Evolutionary conservation across 2,329 filamentous ascomycete species (phyloP).

Genomic region (Colletotrichum australisinense): DNA sequence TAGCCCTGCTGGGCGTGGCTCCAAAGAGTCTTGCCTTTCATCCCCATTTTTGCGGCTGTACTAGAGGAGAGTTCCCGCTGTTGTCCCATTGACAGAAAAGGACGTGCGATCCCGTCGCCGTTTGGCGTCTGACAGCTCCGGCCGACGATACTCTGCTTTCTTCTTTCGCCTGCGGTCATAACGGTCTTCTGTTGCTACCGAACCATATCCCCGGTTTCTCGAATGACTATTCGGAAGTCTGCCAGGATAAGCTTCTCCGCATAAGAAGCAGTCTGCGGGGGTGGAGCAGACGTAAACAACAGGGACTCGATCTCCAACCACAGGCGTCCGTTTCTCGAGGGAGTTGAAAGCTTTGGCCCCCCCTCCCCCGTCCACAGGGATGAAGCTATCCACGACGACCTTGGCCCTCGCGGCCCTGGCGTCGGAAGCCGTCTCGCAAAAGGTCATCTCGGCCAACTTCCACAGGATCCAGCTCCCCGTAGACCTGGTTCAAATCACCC

Average conservation of each 20-base stretch:
- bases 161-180: conserved; percentile 1
- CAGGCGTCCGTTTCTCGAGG: neutral
- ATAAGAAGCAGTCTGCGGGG: conserved; percentile 10
- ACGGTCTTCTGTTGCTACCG: neutral
- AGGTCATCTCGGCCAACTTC: conserved; percentile 26
- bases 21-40: neutral
- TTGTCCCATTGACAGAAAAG: conserved; percentile 7
- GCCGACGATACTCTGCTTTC: neutral
- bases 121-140: neutral
- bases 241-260: conserved; percentile 16
- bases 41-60: conserved; percentile 20
- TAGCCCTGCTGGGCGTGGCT: conserved; percentile 2
- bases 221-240: neutral
- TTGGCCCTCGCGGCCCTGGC: conserved; percentile 12
- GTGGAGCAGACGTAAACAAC: conserved; percentile 4
- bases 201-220: neutral
- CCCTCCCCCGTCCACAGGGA: neutral
- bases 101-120: conserved; percentile 1
- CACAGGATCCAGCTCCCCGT: conserved; percentile 5
- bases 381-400: neutral
- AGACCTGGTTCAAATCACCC: conserved; percentile 23
- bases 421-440: conserved; percentile 1
- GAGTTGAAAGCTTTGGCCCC: neutral
- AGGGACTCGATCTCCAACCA: neutral
- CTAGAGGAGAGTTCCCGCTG: neutral